Evolutionary conservation across 2,329 filamentous ascomycete genomes (phyloP).

Genomic region (Nemania abortiva): DNA sequence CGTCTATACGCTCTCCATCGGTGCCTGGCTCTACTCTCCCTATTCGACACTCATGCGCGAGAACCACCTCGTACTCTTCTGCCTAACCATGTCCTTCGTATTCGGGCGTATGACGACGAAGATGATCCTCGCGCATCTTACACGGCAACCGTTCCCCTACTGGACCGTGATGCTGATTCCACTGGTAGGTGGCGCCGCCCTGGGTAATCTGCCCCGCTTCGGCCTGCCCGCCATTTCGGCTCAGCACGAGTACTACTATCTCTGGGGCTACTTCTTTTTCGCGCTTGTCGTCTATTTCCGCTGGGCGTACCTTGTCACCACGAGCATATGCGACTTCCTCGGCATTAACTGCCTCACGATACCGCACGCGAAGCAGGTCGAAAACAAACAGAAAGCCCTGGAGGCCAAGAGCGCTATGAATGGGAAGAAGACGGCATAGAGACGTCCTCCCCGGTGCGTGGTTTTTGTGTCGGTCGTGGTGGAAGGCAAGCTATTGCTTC

Average conservation of each 20-base stretch:
- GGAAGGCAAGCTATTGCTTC: neutral
- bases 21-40: conserved; percentile 90
- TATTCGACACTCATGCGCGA: conserved; percentile 83
- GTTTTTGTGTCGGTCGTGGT: neutral
- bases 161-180: conserved; percentile 94
- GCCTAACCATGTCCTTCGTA: conserved; percentile 93
- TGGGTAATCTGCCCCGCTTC: conserved; percentile 84
- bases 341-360: conserved; percentile 97
- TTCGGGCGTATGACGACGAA: conserved; percentile 99
- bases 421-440: conserved; percentile 50
- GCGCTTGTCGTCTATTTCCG: conserved; percentile 87
- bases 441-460: neutral
- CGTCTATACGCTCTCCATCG: conserved; percentile 79
- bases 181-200: conserved; percentile 83
- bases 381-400: conserved; percentile 61
- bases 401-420: conserved; percentile 42
- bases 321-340: conserved; percentile 89
- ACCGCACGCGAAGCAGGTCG: conserved; percentile 69
- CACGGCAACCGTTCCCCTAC: conserved; percentile 93
- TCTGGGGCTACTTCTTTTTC: conserved; percentile 86
- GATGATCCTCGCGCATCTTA: conserved; percentile 96
- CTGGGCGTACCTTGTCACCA: conserved; percentile 93
- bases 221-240: conserved; percentile 76
- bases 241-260: conserved; percentile 79
- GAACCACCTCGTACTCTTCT: conserved; percentile 92